Evolutionary conservation across 768 basidiomycete genomes (phyloP), one percentile per base, ranked within the genome.

Genomic region (Xerocomus brunneocitrinus): DNA sequence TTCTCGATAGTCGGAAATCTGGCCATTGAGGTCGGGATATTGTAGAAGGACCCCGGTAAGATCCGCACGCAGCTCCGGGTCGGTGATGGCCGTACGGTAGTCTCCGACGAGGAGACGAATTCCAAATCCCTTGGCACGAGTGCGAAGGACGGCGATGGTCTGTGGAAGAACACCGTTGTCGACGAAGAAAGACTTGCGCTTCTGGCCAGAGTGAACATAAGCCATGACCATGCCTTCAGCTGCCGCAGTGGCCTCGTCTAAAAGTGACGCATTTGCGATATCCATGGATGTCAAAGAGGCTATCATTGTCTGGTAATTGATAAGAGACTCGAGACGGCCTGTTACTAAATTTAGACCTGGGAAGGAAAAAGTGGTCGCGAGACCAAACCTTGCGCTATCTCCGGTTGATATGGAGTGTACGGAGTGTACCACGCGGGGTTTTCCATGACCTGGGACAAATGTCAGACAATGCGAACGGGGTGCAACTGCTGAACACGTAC

Each of bases 361-460:
- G 14, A 54, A 47, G 35, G 22, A 10, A 39, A 49, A 6, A 24
- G 40, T 36, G 45, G n/a, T 57, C 53, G 30, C 49, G 25, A 53
- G 38, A 51, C 19, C 73, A 25, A 62, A 89, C 92, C 95, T 83
- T 99, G 95, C n/a, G 95, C 85, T 69, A 98, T 89, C 77, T 99
- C 95, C 1, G 95, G 94, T 64, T 97, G 93, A 72, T 95, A 95
- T 2, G 93, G 92, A 0, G 94, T 95, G 69, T 95, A 95, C 14
- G 88, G 91, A 6, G 95, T 98, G 71, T 98, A 98, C 95, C 95
- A 99, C 4, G 89, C 91, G 27, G 94, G 95, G 66, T 95, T 98
- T 72, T 99, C 95, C 76, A 87, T 84, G 55, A 91, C 75, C 90
- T 91, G 43, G 28, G 24, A 45, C 8, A 49, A 10, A n/a, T 13